Base-by-base conservation (phyloP, 129 eudicot species). In the Calendula officinalis region DNA sequence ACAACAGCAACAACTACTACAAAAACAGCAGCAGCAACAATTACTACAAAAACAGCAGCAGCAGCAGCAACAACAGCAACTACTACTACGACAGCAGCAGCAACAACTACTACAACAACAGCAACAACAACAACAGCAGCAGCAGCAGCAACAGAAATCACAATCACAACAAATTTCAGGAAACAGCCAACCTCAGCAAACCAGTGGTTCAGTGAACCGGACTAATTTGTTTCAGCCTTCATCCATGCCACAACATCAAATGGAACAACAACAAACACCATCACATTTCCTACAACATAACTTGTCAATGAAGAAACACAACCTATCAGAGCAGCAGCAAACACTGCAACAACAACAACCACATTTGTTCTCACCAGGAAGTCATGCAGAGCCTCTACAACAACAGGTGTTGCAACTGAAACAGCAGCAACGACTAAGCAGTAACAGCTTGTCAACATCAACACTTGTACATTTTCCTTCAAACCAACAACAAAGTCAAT, bases 291-390 rank as follows among this genome's bases (percentile, higher is more conserved):
- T 80, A 70, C 94, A 82, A 77, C 86, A 74, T 34, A 74, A 62
- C 69, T 53, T 76, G 40, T 70, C 74, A 7, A 85, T 77, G 71
- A 72, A 81, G 67, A 83, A 76, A 39, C 85, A 78, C 42, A 65
- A 66, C 71, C 55, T 82, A 39, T 67, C 94, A 13, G 96, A 89
- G 41, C 94, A 83, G 60, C 97, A 90, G 64, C 75, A 79, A 51
- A 81, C 83, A 62, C 65, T 82, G 56, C 86, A 86, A 68, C 95
- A 85, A 59, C 83, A 75, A 47, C 88, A 60, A 8, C 79, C 56
- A 22, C 84, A 74, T 9, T 41, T 78, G 56, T 56, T 76, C 10
- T 53, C 88, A 27, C 78, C 83, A 5, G n/a, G 68, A 43, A 78
- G 78, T 44, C 62, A 70, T 13, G 44, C 78, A 61, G 94, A 82